Evolutionary conservation across 352 stramenopile species (phyloP).

Genomic region (Pythium scleroteichum): DNA sequence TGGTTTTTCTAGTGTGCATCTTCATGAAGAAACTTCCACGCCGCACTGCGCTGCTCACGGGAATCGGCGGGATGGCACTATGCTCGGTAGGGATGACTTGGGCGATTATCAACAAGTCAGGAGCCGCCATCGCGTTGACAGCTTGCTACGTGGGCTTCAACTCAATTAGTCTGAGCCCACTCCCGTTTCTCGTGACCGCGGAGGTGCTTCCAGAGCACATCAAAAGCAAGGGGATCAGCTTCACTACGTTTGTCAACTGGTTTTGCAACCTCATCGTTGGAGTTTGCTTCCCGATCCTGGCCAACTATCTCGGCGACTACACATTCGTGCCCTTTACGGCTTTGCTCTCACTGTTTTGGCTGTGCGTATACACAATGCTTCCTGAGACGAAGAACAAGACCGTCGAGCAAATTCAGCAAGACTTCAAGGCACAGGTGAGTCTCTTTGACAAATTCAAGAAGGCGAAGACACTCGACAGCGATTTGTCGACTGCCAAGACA

Average conservation of each 20-base stretch:
- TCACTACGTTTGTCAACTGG: constrained; percentile 46
- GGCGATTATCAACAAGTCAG: constrained; percentile 31
- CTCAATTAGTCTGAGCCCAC: constrained; percentile 39
- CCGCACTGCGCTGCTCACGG: constrained; percentile 27
- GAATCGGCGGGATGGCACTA: constrained; percentile 38
- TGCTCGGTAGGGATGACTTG: constrained; percentile 38
- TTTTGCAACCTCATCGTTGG: constrained; percentile 39
- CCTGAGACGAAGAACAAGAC: constrained; percentile 43
- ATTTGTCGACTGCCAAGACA: constrained; percentile 11
- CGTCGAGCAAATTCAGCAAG: constrained; percentile 44
- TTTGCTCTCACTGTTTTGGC: constrained; percentile 36
- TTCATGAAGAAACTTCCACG: constrained; percentile 41
- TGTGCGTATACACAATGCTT: constrained; percentile 39
- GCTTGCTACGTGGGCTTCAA: constrained; percentile 39
- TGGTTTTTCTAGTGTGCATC: constrained; percentile 29
- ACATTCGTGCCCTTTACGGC: constrained; percentile 41
- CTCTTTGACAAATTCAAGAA: constrained; percentile 38
- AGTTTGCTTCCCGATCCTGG: constrained; percentile 36
- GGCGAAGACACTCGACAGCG: constrained; percentile 27
- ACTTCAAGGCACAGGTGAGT: constrained; percentile 31
- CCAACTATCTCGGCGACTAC: constrained; percentile 34
- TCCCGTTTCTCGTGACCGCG: constrained; percentile 40
- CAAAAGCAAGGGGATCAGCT: constrained; percentile 35
- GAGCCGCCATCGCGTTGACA: constrained; percentile 30
- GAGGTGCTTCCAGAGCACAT: constrained; percentile 48